Base-by-base conservation (phyloP, 1,139 yeast species). In the Suhomyces terraborum region DNA sequence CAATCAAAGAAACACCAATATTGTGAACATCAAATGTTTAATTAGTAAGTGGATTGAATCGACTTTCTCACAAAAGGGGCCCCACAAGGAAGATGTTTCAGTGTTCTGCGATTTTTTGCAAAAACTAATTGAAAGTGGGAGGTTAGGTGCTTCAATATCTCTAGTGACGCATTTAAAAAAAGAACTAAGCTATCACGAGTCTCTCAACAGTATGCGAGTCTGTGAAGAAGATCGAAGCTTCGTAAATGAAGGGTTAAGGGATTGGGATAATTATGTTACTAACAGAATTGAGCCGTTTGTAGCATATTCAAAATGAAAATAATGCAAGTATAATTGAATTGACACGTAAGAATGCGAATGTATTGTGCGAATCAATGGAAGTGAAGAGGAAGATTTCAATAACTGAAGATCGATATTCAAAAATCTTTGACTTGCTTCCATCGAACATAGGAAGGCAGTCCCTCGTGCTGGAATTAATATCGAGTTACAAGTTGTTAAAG, bases 51-150 rank as follows among this genome's bases (percentile, higher is more conserved):
- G 91, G 91, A 64, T 82, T 0, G 46, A 47, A 4, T 59, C 62
- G 34, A 69, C 82, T 0, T 42, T 71, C 4, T 48, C 58, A n/a
- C 66, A 62, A 22, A 64, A 63, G 22, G 85, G 86, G 0, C 89
- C 91, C 0, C 83, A 80, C 52, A 53, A 51, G 3, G 83, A 75
- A 25, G 93, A 84, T 52, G 61, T 80, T 3, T 49, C 51, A 1
- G 51, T 70, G 9, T 76, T 80, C 43, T 55, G 47, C 1, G 46
- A 44, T 0, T 69, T 65, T 47, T 36, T 70, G 8, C 34, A 42
- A 14, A 46, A 42, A 12, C 47, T 69, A 28, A 41, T 61, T 17
- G 35, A 43, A 1, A 55, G 52, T 27, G 51, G 52, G 9, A 53
- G 57, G 27, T 30, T 59, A 2, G 46, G 50, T n/a, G 46, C 66